Base-by-base conservation (phyloP, 2,329 filamentous ascomycete genomes). In the Mariannaea elegans region DNA sequence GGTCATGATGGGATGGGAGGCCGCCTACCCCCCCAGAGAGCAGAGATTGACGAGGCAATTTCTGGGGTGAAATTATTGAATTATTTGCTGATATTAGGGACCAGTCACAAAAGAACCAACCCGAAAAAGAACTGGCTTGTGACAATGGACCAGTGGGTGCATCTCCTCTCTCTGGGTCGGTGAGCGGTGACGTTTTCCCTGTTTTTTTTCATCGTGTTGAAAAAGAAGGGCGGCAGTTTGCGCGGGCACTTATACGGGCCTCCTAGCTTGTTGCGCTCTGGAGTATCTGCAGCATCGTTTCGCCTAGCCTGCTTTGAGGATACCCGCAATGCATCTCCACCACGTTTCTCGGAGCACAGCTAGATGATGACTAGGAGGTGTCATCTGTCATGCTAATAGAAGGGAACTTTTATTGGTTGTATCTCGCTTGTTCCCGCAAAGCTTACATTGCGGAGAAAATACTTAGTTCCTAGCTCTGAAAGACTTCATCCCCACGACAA, bases 351-450 rank as follows among this genome's bases (percentile, higher is more conserved):
- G 52, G 32, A 36, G 51, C 57, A 54, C 53, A 44, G 57, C 41
- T 19, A 27, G 21, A 27, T n/a, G 39, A 44, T 42, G 39, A 42
- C 63, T 53, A 32, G 19, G 44, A 36, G 19, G 19, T 13, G 29
- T 29, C 16, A 14, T 53, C 32, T 14, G 38, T 18, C 21, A 27
- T 29, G 49, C 45, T 56, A 45, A 62, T 62, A 60, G 59, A 49
- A 41, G 47, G 61, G 36, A 59, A 65, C 63, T 44, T 65, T 19
- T 31, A 56, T 59, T 60, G 59, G 52, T 48, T 24, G 64, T 65
- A 56, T 64, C 64, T 64, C 51, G 59, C 44, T 63, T 66, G 64
- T 66, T 55, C 56, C 58, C 49, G 53, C 52, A 44, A 54, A 56
- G 55, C 62, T 57, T 63, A 52, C 50, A 29, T 52, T 27, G 42